A percentile compares a stretch with the other conserved stretches of the same genome.
These are phyloP conservation scores for Leptodontidium sp. DNA, from an alignment of 2,329 filamentous ascomycete genomes.

Conservation along the genomic window DNA sequence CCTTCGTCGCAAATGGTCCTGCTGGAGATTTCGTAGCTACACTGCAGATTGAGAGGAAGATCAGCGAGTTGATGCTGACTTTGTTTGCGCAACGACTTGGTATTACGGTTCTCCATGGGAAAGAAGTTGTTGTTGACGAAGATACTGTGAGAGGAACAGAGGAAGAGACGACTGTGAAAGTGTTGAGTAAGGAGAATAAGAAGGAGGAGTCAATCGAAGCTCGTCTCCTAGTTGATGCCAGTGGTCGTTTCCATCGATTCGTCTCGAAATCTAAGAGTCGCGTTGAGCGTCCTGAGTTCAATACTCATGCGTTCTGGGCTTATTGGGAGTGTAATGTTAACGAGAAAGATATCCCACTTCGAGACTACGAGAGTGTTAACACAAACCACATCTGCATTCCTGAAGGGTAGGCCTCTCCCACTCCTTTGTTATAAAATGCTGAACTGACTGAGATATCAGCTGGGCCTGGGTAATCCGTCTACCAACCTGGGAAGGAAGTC, in stretches of 20 bases:
- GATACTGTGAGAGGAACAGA: background rate
- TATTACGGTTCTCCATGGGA: constrained; percentile 42
- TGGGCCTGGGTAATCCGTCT: constrained; percentile 45
- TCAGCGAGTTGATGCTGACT: constrained; percentile 44
- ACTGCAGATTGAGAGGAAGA: constrained; percentile 41
- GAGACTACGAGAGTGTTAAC: constrained; percentile 39
- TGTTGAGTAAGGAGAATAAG: constrained; percentile 19
- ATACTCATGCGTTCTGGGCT: constrained; percentile 37
- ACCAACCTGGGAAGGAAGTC: constrained; percentile 42
- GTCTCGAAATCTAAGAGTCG: constrained; percentile 35
- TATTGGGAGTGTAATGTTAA: constrained; percentile 38
- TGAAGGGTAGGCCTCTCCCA: constrained; percentile 34
- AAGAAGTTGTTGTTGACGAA: constrained; percentile 23
- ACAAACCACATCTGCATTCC: constrained; percentile 45
- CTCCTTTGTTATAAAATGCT: background rate
- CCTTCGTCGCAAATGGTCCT: constrained; percentile 36
- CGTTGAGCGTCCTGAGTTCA: constrained; percentile 37
- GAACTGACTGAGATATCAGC: background rate
- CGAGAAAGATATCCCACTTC: constrained; percentile 40
- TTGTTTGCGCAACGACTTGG: constrained; percentile 41
- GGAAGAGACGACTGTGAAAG: constrained; percentile 5
- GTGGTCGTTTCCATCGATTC: constrained; percentile 38
- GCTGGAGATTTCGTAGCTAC: constrained; percentile 35
- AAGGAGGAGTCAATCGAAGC: constrained; percentile 28
- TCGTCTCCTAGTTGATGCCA: constrained; percentile 40